Percentiles rank a stretch among this genome's conserved stretches.
Evolutionary conservation across 1,139 yeast genomes (phyloP).

Genomic region (Protomyces inundatus): DNA sequence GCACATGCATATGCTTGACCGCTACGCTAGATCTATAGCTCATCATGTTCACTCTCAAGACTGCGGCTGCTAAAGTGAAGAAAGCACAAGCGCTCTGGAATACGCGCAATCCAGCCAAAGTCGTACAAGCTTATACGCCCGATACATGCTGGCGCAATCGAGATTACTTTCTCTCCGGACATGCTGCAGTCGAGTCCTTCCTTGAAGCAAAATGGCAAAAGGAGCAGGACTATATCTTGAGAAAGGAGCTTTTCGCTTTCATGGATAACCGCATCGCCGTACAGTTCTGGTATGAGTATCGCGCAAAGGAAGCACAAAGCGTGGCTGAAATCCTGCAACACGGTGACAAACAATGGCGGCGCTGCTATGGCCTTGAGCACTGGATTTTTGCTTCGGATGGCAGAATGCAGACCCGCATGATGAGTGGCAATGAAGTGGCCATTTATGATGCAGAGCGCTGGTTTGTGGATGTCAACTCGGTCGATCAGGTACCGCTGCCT

Average conservation of each 20-base stretch:
- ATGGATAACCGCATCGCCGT: conserved; percentile 31
- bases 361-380: conserved; percentile 32
- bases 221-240: conserved; percentile 29
- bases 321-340: not conserved
- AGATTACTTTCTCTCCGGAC: conserved; percentile 28
- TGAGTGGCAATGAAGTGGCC: conserved; percentile 31
- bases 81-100: conserved; percentile 32
- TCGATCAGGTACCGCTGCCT: conserved; percentile 21
- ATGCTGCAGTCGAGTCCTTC: conserved; percentile 28
- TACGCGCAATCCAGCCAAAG: conserved; percentile 19
- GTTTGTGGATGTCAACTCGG: conserved; percentile 29
- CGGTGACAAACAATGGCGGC: conserved; percentile 26
- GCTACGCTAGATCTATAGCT: too few species aligned
- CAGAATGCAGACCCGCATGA: conserved; percentile 30
- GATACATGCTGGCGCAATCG: conserved; percentile 32
- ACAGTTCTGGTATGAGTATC: conserved; percentile 32
- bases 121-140: conserved; percentile 29
- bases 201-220: conserved; percentile 30
- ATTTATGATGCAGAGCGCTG: conserved; percentile 28
- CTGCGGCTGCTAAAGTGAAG: conserved; percentile 30
- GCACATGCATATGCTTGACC: too few species aligned
- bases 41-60: conserved; percentile 24
- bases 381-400: conserved; percentile 32
- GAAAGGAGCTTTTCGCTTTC: conserved; percentile 31
- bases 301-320: conserved; percentile 2